Base-by-base conservation (phyloP, 192 early-diverging fungal genomes). In the Obelidium mucronatum region DNA sequence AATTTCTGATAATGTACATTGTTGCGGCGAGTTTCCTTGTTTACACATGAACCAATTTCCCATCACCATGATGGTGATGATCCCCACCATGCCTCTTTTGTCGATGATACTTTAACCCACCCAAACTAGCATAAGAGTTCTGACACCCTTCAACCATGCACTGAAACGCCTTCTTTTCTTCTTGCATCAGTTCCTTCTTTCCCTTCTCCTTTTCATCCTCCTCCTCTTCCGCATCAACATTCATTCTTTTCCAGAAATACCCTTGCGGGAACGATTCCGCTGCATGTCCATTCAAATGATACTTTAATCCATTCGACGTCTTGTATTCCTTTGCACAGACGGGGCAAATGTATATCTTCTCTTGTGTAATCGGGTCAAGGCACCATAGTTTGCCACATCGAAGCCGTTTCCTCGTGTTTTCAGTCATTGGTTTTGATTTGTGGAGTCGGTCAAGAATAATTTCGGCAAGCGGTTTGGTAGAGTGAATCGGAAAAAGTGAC, bases 281-380 rank as follows among this genome's bases (percentile, higher is more conserved):
- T n/a, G 35, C 19, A 33, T 76, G 74, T 24, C 26, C 17, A 35
- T 30, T 54, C 17, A 76, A 39, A 63, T 76, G 74, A 37, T 76
- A 76, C 52, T 97, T 97, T 67, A 98, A 89, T 3, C 97, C 97
- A 77, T 97, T 97, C 62, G 96, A 83, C 78, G 97, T 98, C 87
- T 97, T 97, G 91, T 98, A 98, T 51, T 95, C 88, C 80, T 98
- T 98, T 79, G 92, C 93, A 85, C 97, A 98, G 94, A 92, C 37
- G 92, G 86, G 11, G 61, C 92, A 90, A 8, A 90, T 87, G 79
- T 95, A 97, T 59, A 44, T 51, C 42, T 64, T 64, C 42, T 74
- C 73, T 8, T 24, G 48, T 26, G 60, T 74, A 37, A 19, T 40
- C 13, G 58, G 60, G 51, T 74, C 73, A 13, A 40, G 11, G 28